Conservation (phyloP, 129 eudicot genomes). For the Sambucus nigra region DNA sequence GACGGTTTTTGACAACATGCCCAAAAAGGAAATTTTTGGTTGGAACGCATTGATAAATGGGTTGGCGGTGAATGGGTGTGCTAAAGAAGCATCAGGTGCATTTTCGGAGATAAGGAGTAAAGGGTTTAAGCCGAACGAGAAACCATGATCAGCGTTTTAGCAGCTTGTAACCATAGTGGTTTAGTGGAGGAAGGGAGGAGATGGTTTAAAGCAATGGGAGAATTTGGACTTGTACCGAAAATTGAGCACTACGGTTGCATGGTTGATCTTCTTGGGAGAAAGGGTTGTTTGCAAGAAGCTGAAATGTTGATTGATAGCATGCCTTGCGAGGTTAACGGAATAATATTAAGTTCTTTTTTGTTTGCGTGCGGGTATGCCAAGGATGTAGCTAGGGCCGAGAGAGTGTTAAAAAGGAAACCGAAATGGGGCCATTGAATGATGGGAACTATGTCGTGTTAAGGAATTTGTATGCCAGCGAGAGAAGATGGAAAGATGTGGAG, state of each 20-base stretch:
- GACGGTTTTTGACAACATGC: conserved; percentile 34
- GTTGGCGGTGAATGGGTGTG: conserved; percentile 66
- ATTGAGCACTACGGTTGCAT: conserved; percentile 79
- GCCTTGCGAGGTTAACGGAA: conserved; percentile 75
- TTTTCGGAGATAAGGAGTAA: conserved; percentile 44
- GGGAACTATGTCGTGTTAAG: conserved; percentile 59
- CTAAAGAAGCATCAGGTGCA: conserved; percentile 49
- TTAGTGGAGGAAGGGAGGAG: conserved; percentile 62
- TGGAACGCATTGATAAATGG: conserved; percentile 96
- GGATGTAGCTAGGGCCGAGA: conserved; percentile 62
- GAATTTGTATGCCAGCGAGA: conserved; percentile 66
- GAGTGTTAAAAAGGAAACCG: conserved; percentile 32
- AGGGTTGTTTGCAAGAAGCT: conserved; percentile 76
- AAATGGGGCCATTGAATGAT: conserved; percentile 37
- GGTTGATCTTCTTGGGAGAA: conserved; percentile 79
- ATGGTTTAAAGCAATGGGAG: conserved; percentile 53
- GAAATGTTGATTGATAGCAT: conserved; percentile 51
- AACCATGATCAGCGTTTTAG: conserved; percentile 66
- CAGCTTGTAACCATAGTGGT: conserved; percentile 93
- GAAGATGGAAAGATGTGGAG: conserved; percentile 78
- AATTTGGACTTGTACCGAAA: conserved; percentile 34
- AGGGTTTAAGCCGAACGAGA: conserved; percentile 50
- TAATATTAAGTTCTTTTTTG: conserved; percentile 62
- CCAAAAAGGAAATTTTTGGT: conserved; percentile 32
- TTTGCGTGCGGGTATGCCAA: conserved; percentile 57